Evolutionary conservation across 202 grass and related monocot genomes (phyloP), one percentile per base, ranked within the genome.

Genomic region (Setaria italica): DNA sequence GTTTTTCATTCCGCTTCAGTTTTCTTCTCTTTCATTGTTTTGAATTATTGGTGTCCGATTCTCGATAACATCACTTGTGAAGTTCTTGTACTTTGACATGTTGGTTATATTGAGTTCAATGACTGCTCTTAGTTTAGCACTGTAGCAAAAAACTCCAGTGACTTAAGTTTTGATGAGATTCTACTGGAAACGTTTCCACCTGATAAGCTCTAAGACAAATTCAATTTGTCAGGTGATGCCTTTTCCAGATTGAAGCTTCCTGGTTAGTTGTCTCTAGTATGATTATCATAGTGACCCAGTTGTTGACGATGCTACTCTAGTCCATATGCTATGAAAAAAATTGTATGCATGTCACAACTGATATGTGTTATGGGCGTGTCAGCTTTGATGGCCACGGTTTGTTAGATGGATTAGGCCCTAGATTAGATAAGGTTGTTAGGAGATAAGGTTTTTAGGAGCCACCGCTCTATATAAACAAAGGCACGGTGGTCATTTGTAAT

Each of bases 1-100:
- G 95, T 95, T 85, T 21, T 77, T 19, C 64, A 54, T 76, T 86
- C 32, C 54, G 20, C 10, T 78, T 20, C 45, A 33, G 9, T 72
- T 72, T 65, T 43, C 62, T 62, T 56, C 33, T 76, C 57, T 72
- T 80, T 15, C 62, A 55, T 33, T 72, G 6, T 49, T 90, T 59
- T 48, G 20, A 85, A 35, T 54, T 55, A 19, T 57, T 33, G 34
- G 83, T 79, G 50, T 42, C 66, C 9, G 13, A 51, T 80, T 67
- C 30, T 53, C 7, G 0, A 78, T 70, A 56, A 56, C 70, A 33
- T 6, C 30, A 41, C 39, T 41, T 41, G 50, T 17, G 48, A 57
- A 65, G 5, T 55, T 25, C 47, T 77, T 25, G 39, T 67, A n/a
- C 63, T 88, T 74, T 80, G n/a, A 46, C n/a, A 70, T 33, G 20